These are phyloP conservation scores for Myxozyma neglecta DNA, from an alignment of 805 yeast genomes.

Conservation along the genomic window DNA sequence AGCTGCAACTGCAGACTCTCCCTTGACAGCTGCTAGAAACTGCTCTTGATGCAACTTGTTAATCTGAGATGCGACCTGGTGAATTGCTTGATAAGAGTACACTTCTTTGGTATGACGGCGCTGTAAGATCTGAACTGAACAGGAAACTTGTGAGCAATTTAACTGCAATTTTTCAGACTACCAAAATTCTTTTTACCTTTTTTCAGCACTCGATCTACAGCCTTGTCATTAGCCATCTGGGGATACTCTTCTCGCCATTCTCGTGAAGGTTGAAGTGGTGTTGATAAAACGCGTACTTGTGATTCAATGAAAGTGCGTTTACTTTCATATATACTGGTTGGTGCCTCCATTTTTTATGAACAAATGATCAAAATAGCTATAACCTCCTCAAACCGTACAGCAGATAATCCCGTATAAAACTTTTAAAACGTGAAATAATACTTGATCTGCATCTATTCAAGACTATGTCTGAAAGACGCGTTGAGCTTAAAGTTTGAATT, in stretches of 20 bases:
- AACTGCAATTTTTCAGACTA: too few relatives aligned
- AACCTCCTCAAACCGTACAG: background rate
- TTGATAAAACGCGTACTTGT: slow-evolving; percentile 21
- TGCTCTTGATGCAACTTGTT: slow-evolving; percentile 13
- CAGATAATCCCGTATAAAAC: background rate
- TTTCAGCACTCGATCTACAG: slow-evolving; percentile 6
- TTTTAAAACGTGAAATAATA: background rate
- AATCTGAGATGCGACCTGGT: slow-evolving; percentile 29
- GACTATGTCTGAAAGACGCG: too few relatives aligned
- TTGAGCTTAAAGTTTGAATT: too few relatives aligned
- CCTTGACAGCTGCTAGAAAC: slow-evolving; percentile 1
- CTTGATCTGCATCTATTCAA: too few relatives aligned
- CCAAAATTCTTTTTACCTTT: slow-evolving; percentile 4
- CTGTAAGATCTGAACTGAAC: slow-evolving; percentile 21
- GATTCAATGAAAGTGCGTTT: slow-evolving; percentile 27
- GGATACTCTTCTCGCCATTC: slow-evolving; percentile 16
- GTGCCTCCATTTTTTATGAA: background rate
- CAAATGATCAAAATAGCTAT: background rate
- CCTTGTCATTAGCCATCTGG: slow-evolving; percentile 6
- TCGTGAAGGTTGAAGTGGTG: slow-evolving; percentile 19
- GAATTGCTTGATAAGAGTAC: slow-evolving; percentile 24
- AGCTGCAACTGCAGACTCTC: slow-evolving; percentile 4
- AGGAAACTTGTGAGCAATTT: background rate
- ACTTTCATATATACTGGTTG: slow-evolving; percentile 15
- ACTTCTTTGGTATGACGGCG: slow-evolving; percentile 5